Evolutionary conservation across 2,329 filamentous ascomycete species (phyloP).

Genomic region (Diplodia seriata): DNA sequence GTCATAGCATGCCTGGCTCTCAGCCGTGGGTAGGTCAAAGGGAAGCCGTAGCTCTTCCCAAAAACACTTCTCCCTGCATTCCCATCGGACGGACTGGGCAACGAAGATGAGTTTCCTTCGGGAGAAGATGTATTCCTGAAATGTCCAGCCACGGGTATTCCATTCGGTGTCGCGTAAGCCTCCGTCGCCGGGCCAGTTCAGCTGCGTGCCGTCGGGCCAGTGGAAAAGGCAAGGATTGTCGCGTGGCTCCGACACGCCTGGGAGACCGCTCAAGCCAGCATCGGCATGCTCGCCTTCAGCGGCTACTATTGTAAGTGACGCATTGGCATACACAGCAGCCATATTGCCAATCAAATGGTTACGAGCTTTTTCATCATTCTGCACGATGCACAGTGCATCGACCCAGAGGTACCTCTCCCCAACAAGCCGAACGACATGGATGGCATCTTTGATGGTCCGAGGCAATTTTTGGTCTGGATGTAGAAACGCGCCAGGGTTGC

Average conservation of each 20-base stretch:
- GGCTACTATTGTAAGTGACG: not conserved
- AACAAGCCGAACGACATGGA: constrained; percentile 21
- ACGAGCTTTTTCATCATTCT: constrained; percentile 28
- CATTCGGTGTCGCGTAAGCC: not conserved
- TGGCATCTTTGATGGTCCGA: constrained; percentile 33
- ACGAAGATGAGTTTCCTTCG: constrained; percentile 2
- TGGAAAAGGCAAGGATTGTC: not conserved
- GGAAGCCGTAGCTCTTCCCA: not conserved
- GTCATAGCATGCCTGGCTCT: not conserved
- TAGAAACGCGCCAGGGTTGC: not conserved
- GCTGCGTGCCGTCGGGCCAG: not conserved
- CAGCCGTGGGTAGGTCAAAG: not conserved
- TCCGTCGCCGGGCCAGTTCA: not conserved
- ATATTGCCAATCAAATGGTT: not conserved
- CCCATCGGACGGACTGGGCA: constrained; percentile 8
- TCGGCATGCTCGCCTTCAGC: not conserved
- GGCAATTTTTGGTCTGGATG: not conserved
- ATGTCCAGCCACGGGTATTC: constrained; percentile 16
- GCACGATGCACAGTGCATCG: constrained; percentile 34
- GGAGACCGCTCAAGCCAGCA: not conserved
- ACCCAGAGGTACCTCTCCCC: constrained; percentile 34
- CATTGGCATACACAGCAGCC: not conserved
- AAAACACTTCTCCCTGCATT: not conserved
- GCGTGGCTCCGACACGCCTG: not conserved
- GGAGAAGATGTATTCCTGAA: constrained; percentile 22